Base-by-base conservation (phyloP, 441 rosid genomes). In the Adansonia rubrostipa region DNA sequence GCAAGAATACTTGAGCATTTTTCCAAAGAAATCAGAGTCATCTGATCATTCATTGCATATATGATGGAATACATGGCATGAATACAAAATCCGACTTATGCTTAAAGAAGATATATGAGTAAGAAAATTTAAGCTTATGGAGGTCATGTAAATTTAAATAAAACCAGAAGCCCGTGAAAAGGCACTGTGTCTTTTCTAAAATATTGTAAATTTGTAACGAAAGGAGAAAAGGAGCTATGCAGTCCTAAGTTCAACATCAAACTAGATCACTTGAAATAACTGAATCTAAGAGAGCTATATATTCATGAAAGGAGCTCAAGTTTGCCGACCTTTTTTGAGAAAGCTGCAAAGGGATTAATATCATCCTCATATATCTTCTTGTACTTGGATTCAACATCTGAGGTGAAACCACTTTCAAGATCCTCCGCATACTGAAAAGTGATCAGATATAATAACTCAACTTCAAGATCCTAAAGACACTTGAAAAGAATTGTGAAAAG, bases 271-370 rank as follows among this genome's bases (percentile, higher is more conserved):
- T 9, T 2, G 61, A 71, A 28, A 33, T 33, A 65, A 13, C 28
- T 22, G 50, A 72, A 68, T 66, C 71, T 51, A 33, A 74, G 28
- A 69, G 11, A 66, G 50, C n/a, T 28, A 65, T 24, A 14, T 42
- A 51, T 71, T 78, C 73, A 28, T 56, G 10, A 36, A 44, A 76
- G 73, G 8, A 67, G 58, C 54, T n/a, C 14, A 75, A 68, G 47
- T 71, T 73, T 8, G 56, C 62, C 45, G 45, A 94, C 98, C 98
- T 93, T 97, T 83, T 91, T 95, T 17, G 98, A 97, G 89, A 95
- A 97, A 60, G 99, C 99, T 20, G 99, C 99, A 83, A 97, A 97
- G 56, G 99, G 99, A 86, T 97, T 97, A 73, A 97, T 94, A 81
- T 94, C 99, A 83, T 96, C 98, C 82, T 94, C 99, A 60, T 96